These are phyloP conservation scores for Sergeia podlipaevii DNA, from an alignment of 208 protist species.

Conservation along the genomic window DNA sequence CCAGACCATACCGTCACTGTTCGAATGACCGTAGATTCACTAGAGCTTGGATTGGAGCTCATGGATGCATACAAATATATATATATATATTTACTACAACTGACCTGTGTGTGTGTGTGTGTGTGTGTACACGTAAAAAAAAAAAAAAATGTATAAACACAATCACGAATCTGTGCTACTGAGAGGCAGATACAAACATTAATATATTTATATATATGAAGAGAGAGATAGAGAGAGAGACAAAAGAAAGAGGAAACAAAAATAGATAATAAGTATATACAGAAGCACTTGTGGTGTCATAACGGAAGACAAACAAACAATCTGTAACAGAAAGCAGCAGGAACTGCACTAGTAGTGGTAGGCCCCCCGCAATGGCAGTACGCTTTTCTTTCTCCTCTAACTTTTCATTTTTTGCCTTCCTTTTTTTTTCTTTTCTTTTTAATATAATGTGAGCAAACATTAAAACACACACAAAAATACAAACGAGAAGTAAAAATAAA, in stretches of 20 bases:
- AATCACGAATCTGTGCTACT: neutral
- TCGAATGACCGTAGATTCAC: conserved; percentile 1
- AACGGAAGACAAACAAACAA: too few relatives aligned
- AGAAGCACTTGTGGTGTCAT: too few relatives aligned
- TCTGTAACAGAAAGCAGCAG: neutral
- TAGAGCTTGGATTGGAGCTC: neutral
- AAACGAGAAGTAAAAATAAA: too few relatives aligned
- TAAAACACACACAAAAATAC: too few relatives aligned
- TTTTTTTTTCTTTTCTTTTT: neutral
- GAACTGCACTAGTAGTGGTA: too few relatives aligned
- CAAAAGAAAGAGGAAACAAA: neutral
- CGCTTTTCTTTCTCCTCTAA: neutral
- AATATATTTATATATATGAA: conserved; percentile 2
- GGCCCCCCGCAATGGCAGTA: too few relatives aligned
- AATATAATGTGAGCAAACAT: too few relatives aligned
- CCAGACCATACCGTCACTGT: conserved; percentile 57
- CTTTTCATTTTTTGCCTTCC: neutral
- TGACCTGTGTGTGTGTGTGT: neutral
- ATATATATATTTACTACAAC: neutral
- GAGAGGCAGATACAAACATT: neutral
- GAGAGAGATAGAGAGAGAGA: neutral
- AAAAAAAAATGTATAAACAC: too few relatives aligned
- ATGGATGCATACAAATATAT: too few relatives aligned
- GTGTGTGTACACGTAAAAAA: neutral
- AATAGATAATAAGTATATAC: too few relatives aligned